Percentiles rank a stretch among this genome's conserved stretches.
Evolutionary conservation across 257 asterid species (phyloP).

Genomic region (Lycium ferocissimum): DNA sequence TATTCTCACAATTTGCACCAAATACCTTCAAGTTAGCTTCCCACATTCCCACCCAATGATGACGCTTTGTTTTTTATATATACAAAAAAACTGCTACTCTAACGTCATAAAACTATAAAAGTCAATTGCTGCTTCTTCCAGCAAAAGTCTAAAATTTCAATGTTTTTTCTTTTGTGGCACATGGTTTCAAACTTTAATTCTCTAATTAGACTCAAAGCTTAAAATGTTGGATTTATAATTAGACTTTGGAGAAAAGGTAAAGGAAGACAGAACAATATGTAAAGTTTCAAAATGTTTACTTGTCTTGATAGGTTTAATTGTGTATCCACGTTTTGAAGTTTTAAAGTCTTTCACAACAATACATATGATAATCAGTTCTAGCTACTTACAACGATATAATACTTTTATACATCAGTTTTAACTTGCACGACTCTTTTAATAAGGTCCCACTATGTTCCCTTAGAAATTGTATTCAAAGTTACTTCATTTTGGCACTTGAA

Average conservation of each 20-base stretch:
- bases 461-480: neutral
- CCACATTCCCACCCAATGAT: constrained; percentile 22
- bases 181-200: neutral
- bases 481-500: neutral
- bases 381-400: neutral
- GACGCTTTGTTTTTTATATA: neutral
- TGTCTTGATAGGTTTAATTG: constrained; percentile 5
- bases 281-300: constrained; percentile 14
- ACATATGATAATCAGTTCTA: neutral
- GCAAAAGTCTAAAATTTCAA: neutral
- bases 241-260: constrained; percentile 2
- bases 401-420: neutral
- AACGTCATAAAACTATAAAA: neutral
- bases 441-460: constrained; percentile 21
- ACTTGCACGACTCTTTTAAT: constrained; percentile 27
- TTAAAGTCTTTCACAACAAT: neutral
- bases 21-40: neutral
- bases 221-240: constrained; percentile 6
- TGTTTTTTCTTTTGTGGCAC: neutral
- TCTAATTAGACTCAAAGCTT: neutral
- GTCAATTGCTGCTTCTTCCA: constrained; percentile 13
- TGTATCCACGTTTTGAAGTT: neutral
- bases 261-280: constrained; percentile 3
- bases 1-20: neutral
- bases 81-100: neutral